Percentiles rank a stretch among this genome's conserved stretches.
phyloP scores from a whole-genome alignment of 345 rosid species.

The Pugionium dolabratum region DNA sequence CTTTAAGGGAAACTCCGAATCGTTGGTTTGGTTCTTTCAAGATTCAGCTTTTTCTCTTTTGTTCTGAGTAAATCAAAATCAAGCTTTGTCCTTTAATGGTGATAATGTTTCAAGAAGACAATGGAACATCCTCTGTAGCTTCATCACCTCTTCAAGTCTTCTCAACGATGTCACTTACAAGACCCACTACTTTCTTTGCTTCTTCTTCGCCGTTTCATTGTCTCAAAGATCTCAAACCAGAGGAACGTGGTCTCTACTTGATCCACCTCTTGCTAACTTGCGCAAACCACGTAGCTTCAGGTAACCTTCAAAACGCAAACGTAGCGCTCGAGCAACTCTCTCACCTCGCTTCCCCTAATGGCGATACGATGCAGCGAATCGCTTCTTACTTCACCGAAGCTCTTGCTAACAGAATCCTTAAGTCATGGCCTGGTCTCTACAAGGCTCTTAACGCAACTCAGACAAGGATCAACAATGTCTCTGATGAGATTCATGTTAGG shows the following conservation, averaged over 20 bases:
- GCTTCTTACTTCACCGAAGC: constrained; percentile 90
- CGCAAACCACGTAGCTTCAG: constrained; percentile 80
- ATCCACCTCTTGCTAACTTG: constrained; percentile 86
- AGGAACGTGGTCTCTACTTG: constrained; percentile 88
- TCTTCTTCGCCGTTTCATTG: constrained; percentile 71
- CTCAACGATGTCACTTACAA: constrained; percentile 68
- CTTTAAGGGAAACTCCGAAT: constrained; percentile 2
- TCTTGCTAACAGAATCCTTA: constrained; percentile 74
- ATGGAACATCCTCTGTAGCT: constrained; percentile 79
- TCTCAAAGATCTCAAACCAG: constrained; percentile 83
- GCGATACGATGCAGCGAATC: constrained; percentile 93
- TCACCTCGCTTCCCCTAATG: constrained; percentile 74
- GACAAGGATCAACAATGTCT: constrained; percentile 42
- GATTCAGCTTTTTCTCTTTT: not conserved
- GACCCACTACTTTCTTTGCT: constrained; percentile 38
- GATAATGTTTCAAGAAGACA: constrained; percentile 74
- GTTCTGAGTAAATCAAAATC: not conserved
- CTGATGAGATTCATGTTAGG: constrained; percentile 65
- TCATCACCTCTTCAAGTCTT: constrained; percentile 83
- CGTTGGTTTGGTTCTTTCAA: constrained; percentile 13
- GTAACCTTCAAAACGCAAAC: constrained; percentile 80
- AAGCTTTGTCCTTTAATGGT: constrained; percentile 30
- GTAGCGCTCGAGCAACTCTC: constrained; percentile 82
- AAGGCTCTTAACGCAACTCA: constrained; percentile 79
- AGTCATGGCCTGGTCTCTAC: constrained; percentile 89